A percentile compares a stretch with the other conserved stretches of the same genome.
Conservation (phyloP, 306 rosid genomes). For the Prinsepia uniflora region DNA sequence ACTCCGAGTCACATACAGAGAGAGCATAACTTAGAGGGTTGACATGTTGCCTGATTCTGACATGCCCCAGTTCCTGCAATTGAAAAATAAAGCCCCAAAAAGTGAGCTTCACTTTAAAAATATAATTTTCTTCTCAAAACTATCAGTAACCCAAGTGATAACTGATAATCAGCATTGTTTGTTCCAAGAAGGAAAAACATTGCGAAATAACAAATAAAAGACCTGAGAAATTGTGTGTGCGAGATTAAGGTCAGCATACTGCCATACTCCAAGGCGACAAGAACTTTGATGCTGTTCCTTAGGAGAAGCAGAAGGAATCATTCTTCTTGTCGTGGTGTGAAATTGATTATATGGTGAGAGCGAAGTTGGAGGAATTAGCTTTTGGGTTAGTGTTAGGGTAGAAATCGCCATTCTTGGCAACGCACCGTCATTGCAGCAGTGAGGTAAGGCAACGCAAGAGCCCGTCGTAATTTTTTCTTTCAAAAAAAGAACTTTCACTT, state of each 20-base stretch:
- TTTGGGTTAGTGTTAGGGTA: not conserved
- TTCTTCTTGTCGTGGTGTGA: conserved; percentile 14
- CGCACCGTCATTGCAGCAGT: conserved; percentile 1
- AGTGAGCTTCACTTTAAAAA: not conserved
- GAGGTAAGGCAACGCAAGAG: conserved; percentile 27
- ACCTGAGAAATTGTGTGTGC: conserved; percentile 38
- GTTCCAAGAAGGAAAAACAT: not conserved
- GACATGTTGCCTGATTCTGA: conserved; percentile 91
- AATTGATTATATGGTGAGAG: not conserved
- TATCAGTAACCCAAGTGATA: too few relatives aligned
- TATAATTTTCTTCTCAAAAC: not conserved
- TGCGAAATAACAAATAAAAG: not conserved
- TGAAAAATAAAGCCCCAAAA: not conserved
- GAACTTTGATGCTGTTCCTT: conserved; percentile 21
- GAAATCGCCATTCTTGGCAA: conserved; percentile 14
- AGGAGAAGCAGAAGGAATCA: conserved; percentile 24
- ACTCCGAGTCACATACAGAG: conserved; percentile 49
- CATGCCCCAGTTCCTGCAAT: conserved; percentile 73
- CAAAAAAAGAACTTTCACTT: too few relatives aligned
- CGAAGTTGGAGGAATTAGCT: conserved; percentile 4
- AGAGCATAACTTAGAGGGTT: conserved; percentile 77
- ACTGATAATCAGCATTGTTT: too few relatives aligned
- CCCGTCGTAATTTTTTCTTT: conserved; percentile 1
- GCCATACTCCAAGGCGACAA: conserved; percentile 77
- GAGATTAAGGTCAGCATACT: conserved; percentile 82